Base-by-base conservation (phyloP, 495 filamentous ascomycete genomes). In the Alectoria sarmentosa region DNA sequence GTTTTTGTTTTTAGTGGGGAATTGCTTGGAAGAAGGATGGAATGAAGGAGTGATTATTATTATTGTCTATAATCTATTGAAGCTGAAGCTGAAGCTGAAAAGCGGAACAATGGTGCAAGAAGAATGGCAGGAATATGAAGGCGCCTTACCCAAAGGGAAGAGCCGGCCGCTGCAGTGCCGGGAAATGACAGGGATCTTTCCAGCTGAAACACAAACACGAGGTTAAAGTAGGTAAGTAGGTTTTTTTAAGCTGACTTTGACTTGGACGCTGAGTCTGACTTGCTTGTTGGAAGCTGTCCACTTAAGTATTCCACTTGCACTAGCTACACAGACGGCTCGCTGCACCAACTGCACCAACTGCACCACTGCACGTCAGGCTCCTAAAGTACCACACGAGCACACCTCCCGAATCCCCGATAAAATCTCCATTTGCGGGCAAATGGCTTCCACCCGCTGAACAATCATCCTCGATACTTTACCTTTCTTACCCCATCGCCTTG, bases 391-490 rank as follows among this genome's bases (percentile, higher is more conserved):
- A 42, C 38, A 39, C 14, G 2, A 2, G 10, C 17, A 19, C 19
- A 44, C 26, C 7, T 4, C 49, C 46, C 11, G 8, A 26, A n/a
- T 7, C 13, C 28, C 52, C 52, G 3, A 34, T 55, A 34, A 32
- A 9, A 34, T 34, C 52, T 21, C 52, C 52, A 55, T 55, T 34
- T 55, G 52, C 52, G 52, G 52, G 52, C 52, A 55, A 55, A 55
- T 34, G 52, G 52, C 52, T 34, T 34, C 30, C 9, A 34, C 1
- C 52, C 3, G 52, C 52, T 55, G 52, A 55, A 55, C 17, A 55
- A 21, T 55, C 52, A 55, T 55, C 52, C n/a, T n/a, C n/a, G n/a
- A n/a, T 21, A 11, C 17, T 55, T 9, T 55, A 9, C 52, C 30
- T n/a, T 55, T 55, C 14, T 34, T 21, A 9, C n/a, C 6, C 49